Base-by-base conservation (phyloP, 1,284 basidiomycete genomes). In the Chondrostereum purpureum region DNA sequence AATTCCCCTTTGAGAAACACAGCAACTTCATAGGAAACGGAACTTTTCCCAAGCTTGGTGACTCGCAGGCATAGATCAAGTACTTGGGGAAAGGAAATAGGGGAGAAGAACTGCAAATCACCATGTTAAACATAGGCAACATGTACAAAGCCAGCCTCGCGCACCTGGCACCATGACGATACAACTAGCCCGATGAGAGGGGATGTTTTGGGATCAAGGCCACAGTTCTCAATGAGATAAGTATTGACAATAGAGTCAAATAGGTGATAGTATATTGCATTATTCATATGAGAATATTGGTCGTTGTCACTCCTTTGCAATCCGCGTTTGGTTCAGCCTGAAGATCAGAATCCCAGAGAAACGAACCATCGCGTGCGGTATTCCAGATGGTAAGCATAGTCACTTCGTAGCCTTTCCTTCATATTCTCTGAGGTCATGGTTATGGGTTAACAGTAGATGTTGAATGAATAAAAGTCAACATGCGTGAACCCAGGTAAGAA, bases 231-330 rank as follows among this genome's bases (percentile, higher is more conserved):
- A 37, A 83, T 78, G 50, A 87, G 75, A 58, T 83, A 87, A 4
- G 81, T 73, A 58, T 88, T 88, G 59, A 88, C 67, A 54, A 87
- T 66, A 4, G 83, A 84, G 64, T 88, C 85, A 59, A 88, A 84
- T 43, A 86, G 70, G 55, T 84, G 82, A 58, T 86, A 85, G 61
- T 86, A 88, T n/a, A 86, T 64, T 0, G 81, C 72, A 61, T 88
- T 88, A 63, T 88, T 88, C 53, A 88, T 66, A 51, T 88, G 85
- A 5, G 75, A 72, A 57, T 88, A 88, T 55, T 87, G 84, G 65
- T 88, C 86, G 54, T 88, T 88, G 67, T 88, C 86, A 54, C 75
- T 84, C 84, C 85, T 81, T 63, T 31, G 39, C 38, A 22, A 37
- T 31, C 36, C 6, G 18, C 12, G 22, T 5, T 36, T n/a, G 38